A percentile compares a stretch with the other conserved stretches of the same genome.
phyloP scores from a whole-genome alignment of 2,329 filamentous ascomycete genomes.

The Colletotrichum zoysiae region DNA sequence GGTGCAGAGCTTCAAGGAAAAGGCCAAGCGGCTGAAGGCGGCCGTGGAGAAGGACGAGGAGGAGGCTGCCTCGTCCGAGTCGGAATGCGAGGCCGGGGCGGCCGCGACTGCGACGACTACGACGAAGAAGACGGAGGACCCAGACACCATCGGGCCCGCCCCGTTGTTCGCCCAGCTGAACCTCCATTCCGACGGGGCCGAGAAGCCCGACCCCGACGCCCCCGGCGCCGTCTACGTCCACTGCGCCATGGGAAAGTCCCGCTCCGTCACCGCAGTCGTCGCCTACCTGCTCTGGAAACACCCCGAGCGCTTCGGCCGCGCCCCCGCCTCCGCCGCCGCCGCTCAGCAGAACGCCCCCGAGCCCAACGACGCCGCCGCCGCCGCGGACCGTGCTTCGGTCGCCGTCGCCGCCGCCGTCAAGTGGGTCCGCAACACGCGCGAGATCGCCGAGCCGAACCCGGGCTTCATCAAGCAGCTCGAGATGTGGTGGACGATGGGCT shows the following conservation, averaged over 20 bases:
- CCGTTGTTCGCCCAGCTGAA: constrained; percentile 32
- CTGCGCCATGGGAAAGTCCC: constrained; percentile 96
- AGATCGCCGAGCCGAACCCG: constrained; percentile 87
- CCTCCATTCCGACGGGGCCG: constrained; percentile 29
- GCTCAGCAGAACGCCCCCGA: constrained; percentile 25
- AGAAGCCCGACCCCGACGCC: constrained; percentile 37
- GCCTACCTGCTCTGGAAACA: constrained; percentile 85
- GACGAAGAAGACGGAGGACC: neutral
- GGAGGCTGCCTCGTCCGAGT: constrained; percentile 1
- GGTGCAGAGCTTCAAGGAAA: constrained; percentile 23
- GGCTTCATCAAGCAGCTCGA: constrained; percentile 92
- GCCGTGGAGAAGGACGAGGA: constrained; percentile 26
- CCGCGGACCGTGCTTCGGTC: constrained; percentile 53
- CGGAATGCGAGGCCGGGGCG: neutral
- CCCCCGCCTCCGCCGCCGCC: constrained; percentile 56
- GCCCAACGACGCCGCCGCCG: constrained; percentile 44
- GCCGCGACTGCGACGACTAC: neutral
- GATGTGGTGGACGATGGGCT: constrained; percentile 89
- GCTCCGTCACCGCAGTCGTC: constrained; percentile 85
- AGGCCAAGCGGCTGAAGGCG: constrained; percentile 22
- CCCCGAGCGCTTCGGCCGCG: constrained; percentile 63
- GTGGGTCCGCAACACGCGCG: constrained; percentile 76
- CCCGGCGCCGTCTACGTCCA: constrained; percentile 66
- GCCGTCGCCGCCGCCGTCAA: constrained; percentile 74
- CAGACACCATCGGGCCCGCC: constrained; percentile 30